Evolutionary conservation across 1,284 basidiomycete species (phyloP).

Genomic region (Flammula alnicola): DNA sequence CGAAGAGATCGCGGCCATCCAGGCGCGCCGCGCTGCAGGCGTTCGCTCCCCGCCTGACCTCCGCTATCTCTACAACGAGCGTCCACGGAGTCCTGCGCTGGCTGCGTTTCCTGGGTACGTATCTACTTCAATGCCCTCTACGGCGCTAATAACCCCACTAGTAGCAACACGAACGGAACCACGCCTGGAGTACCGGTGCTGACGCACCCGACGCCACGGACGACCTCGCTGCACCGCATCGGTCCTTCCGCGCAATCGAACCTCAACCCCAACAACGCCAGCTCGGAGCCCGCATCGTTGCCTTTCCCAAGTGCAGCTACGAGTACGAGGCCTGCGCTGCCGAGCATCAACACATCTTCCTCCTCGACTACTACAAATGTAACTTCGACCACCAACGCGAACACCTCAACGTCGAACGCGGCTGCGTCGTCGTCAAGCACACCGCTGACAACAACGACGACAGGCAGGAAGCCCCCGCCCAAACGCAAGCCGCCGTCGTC

Average conservation of each 20-base stretch:
- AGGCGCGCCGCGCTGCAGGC: conserved; percentile 51
- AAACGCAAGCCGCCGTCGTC: too few species aligned
- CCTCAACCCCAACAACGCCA: conserved; percentile 27
- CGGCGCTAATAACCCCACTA: too few species aligned
- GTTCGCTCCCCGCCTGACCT: conserved; percentile 38
- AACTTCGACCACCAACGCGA: conserved; percentile 19
- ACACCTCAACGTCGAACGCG: conserved; percentile 6
- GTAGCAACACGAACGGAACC: too few species aligned
- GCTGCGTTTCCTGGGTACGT: conserved; percentile 9
- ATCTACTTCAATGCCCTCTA: too few species aligned
- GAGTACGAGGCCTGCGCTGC: background rate
- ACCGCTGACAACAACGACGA: too few species aligned
- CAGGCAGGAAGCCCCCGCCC: conserved; percentile 10
- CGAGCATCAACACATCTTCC: conserved; percentile 4
- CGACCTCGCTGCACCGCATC: conserved; percentile 42
- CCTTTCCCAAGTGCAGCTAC: too few species aligned
- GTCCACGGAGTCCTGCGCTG: conserved; percentile 40
- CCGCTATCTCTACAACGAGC: conserved; percentile 34
- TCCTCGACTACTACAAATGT: background rate
- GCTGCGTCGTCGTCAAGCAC: too few species aligned
- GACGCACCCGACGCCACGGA: conserved; percentile 42
- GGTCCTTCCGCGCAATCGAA: background rate
- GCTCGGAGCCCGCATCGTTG: conserved; percentile 18
- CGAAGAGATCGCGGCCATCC: conserved; percentile 69
- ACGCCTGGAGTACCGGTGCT: conserved; percentile 31